A percentile compares a stretch with the other conserved stretches of the same genome.
Conservation (phyloP, 73 alveolate genomes). For the Paramecium octaurelia region DNA sequence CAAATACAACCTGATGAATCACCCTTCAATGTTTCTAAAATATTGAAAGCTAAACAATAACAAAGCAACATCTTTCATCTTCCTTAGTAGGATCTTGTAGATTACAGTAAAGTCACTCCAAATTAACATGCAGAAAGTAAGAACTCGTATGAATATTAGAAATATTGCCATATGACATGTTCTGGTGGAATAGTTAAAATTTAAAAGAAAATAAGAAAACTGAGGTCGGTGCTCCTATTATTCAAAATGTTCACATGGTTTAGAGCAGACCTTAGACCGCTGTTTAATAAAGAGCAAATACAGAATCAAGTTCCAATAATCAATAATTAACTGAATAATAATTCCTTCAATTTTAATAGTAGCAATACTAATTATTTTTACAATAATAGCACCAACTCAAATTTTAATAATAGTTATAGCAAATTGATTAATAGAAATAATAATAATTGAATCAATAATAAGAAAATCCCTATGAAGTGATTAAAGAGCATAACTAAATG, state of each 20-base stretch:
- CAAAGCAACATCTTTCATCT: constrained; percentile 36
- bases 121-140: not conserved
- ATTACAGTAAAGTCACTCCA: constrained; percentile 1
- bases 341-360: not conserved
- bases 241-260: not conserved
- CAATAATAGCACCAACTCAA: not conserved
- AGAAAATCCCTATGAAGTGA: not conserved
- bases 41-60: not conserved
- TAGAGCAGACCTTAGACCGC: not conserved
- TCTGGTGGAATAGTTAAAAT: constrained; percentile 51
- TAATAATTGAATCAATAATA: not conserved
- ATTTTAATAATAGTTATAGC: not conserved
- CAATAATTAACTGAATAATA: not conserved
- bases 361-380: not conserved
- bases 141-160: not conserved
- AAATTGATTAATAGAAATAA: not conserved
- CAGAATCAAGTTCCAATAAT: not conserved
- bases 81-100: not conserved
- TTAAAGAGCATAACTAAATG: not conserved
- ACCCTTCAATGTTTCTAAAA: constrained; percentile 22
- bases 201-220: constrained; percentile 33
- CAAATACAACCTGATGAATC: not conserved
- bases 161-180: constrained; percentile 17
- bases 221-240: not conserved
- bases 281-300: not conserved